Evolutionary conservation across 768 basidiomycete species (phyloP), one percentile per base, ranked within the genome.

Genomic region (Tricholoma flavovirens): DNA sequence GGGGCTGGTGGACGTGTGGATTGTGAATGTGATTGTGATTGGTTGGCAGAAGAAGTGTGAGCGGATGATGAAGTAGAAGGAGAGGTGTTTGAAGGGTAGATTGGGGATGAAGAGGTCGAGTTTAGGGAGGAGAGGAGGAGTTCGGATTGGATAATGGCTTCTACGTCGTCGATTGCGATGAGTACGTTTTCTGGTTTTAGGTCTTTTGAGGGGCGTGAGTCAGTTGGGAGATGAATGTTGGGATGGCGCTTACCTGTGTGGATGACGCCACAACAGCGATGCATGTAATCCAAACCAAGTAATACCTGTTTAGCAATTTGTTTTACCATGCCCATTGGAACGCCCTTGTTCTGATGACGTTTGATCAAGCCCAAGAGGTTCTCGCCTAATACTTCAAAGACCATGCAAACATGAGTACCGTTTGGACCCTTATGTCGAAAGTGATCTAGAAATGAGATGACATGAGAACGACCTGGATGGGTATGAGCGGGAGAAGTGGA

Each of bases 361-460:
- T 97, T 98, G 81, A 98, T 97, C 64, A 99, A 82, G 4, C 89
- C 94, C 2, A 98, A 83, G 2, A 99, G 77, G 69, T 96, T 98
- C 74, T 99, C 96, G 58, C 96, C 97, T 8, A 99, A 82, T 22
- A 98, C 97, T 71, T 99, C 97, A 66, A 98, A 98, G 12, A 97
- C 94, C 97, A 99, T 98, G 80, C 97, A 98, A 62, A 99, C 90
- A 72, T 99, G 97, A 14, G 83, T 87, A 35, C 97, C 97, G 69
- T 99, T 97, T 9, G 94, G 94, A 1, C 97, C 97, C 59, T 89
- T 90, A 73, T 98, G 97, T 24, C 87, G 83, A 71, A 99, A 99
- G 69, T 98, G 93, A 75, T 99, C 96, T 48, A 98, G 88, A 70
- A 98, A 93, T 12, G 90, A 91, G 70, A 99, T 95, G 71, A 98